Conservation (phyloP, 257 asterid genomes). For the Nicotiana paniculata region DNA sequence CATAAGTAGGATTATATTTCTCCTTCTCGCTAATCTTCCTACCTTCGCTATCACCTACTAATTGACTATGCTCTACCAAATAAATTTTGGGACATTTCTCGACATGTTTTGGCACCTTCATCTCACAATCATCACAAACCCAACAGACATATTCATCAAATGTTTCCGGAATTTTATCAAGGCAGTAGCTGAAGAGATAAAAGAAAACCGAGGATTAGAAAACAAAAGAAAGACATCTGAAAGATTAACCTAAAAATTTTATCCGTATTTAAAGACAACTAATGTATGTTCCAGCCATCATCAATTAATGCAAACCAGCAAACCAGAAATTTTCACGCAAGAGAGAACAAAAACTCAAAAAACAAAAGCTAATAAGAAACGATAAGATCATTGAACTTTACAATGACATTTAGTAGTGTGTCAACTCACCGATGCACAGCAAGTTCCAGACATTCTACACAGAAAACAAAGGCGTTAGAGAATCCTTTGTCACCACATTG, state of each 20-base stretch:
- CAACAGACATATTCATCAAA: constrained; percentile 20
- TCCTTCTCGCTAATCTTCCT: neutral
- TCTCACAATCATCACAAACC: constrained; percentile 19
- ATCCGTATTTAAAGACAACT: neutral
- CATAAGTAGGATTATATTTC: neutral
- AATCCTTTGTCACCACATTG: constrained; percentile 60
- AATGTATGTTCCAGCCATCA: neutral
- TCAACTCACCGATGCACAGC: constrained; percentile 63
- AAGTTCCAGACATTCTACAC: constrained; percentile 44
- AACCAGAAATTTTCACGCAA: neutral
- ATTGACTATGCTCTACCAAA: neutral
- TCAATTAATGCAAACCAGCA: neutral
- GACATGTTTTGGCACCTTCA: neutral
- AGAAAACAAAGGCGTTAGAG: constrained; percentile 44
- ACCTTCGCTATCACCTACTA: neutral
- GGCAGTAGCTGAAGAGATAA: constrained; percentile 20
- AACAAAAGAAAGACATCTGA: neutral
- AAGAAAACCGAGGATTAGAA: neutral
- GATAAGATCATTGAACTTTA: neutral
- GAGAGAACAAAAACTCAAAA: neutral
- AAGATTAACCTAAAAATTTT: neutral
- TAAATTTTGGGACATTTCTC: neutral
- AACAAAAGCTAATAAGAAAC: neutral
- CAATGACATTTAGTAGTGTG: neutral
- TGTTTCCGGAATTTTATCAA: constrained; percentile 13